Conservation (phyloP, 2,329 filamentous ascomycete species). For the Pezicula neosporulosa region DNA sequence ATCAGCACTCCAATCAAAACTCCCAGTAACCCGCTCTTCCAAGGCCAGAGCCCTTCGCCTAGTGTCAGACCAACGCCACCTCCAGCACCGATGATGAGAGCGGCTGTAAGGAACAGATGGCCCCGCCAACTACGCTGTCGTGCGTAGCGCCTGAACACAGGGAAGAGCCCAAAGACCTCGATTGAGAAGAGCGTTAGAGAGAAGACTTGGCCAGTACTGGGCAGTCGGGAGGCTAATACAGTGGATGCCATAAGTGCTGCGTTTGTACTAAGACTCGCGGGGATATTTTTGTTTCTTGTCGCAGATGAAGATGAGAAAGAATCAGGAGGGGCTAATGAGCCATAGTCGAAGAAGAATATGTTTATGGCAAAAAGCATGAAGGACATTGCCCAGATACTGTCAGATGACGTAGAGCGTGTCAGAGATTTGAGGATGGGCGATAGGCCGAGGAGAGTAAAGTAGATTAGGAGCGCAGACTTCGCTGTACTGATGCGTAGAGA, state of each 20-base stretch:
- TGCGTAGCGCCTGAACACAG: conserved; percentile 91
- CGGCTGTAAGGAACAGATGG: conserved; percentile 71
- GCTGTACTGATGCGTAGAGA: conserved; percentile 72
- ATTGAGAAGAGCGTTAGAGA: conserved; percentile 94
- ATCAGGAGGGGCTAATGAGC: conserved; percentile 37
- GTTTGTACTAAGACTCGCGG: conserved; percentile 78
- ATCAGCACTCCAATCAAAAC: conserved; percentile 73
- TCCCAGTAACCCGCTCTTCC: conserved; percentile 48
- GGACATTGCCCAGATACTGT: conserved; percentile 97
- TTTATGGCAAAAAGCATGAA: conserved; percentile 93
- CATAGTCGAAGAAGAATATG: conserved; percentile 97
- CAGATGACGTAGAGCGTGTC: conserved; percentile 86
- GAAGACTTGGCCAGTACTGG: conserved; percentile 91
- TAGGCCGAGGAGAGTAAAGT: conserved; percentile 84
- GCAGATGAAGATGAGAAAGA: conserved; percentile 61
- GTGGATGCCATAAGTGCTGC: conserved; percentile 95
- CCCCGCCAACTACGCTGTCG: conserved; percentile 78
- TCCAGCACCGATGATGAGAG: conserved; percentile 76
- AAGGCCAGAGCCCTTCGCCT: conserved; percentile 48
- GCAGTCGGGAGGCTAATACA: conserved; percentile 84
- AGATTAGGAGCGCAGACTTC: conserved; percentile 91
- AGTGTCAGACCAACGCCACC: conserved; percentile 69
- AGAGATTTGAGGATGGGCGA: conserved; percentile 95
- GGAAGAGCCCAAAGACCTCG: conserved; percentile 94
- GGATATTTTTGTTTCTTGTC: conserved; percentile 29